phyloP scores from a whole-genome alignment of 345 rosid species.

The Aquilaria yunnanensis region DNA sequence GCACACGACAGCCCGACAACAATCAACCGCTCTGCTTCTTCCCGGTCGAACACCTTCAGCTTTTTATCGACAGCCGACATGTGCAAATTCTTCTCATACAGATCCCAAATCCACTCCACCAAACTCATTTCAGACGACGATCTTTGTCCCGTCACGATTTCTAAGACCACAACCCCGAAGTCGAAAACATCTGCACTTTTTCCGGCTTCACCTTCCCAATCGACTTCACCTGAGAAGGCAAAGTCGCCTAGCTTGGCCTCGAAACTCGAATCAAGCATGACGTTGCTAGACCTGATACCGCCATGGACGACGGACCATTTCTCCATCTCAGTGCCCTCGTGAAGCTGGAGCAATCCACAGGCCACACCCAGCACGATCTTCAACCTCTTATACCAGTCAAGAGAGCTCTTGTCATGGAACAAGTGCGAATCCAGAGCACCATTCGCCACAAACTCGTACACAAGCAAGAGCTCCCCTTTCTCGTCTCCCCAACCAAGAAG shows the following conservation, averaged over 20 bases:
- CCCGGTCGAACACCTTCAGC: conserved; percentile 25
- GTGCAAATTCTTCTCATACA: conserved; percentile 27
- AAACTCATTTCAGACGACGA: conserved; percentile 24
- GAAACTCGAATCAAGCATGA: conserved; percentile 55
- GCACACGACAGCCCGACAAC: conserved; percentile 57
- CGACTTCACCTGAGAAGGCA: conserved; percentile 19
- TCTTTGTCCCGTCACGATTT: conserved; percentile 38
- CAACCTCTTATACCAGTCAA: conserved; percentile 40
- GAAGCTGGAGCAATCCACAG: conserved; percentile 45
- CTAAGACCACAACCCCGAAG: conserved; percentile 37
- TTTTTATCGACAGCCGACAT: conserved; percentile 28
- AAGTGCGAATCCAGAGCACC: conserved; percentile 57
- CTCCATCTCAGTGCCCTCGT: conserved; percentile 47
- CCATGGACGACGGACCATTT: conserved; percentile 50
- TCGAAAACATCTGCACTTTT: conserved; percentile 41
- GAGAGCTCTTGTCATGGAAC: conserved; percentile 27
- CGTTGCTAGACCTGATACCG: conserved; percentile 57
- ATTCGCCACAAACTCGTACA: conserved; percentile 69
- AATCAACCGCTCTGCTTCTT: conserved; percentile 34
- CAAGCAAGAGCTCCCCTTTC: conserved; percentile 46
- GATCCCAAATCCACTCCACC: conserved; percentile 49
- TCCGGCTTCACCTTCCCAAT: conserved; percentile 23
- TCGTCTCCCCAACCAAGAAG: conserved; percentile 75
- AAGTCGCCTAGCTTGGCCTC: conserved; percentile 63
- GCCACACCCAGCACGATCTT: conserved; percentile 42